Conservation (phyloP, 2,329 filamentous ascomycete species). For the Teratosphaeria nubilosa region DNA sequence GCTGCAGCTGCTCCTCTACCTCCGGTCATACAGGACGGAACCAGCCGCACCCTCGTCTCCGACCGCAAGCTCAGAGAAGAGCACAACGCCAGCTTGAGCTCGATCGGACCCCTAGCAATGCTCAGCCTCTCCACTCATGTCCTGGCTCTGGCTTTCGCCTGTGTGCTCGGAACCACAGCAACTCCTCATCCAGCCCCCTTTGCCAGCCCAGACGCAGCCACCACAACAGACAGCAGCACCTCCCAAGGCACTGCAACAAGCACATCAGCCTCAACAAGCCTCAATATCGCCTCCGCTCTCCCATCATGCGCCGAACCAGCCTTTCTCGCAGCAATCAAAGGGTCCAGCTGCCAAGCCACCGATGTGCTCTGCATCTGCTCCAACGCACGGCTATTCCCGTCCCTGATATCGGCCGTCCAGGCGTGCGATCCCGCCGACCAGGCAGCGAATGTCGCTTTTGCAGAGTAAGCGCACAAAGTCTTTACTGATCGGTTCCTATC, state of each 20-base stretch:
- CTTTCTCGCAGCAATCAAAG: slow-evolving; percentile 6
- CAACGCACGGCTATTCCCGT: slow-evolving; percentile 4
- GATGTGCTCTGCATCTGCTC: slow-evolving; percentile 11
- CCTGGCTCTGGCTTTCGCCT: slow-evolving; percentile 1
- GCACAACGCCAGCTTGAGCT: not conserved
- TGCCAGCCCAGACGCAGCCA: slow-evolving; percentile 1
- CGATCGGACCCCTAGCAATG: not conserved
- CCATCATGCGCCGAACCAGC: slow-evolving; percentile 9
- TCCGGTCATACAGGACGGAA: not conserved
- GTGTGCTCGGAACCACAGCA: not conserved
- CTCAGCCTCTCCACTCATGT: not conserved
- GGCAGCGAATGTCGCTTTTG: slow-evolving; percentile 6
- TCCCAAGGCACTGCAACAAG: not conserved
- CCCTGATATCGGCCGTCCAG: slow-evolving; percentile 5
- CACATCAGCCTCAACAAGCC: not conserved
- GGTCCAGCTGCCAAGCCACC: slow-evolving; percentile 8
- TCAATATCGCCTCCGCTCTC: slow-evolving; percentile 1
- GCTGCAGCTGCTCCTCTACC: not conserved
- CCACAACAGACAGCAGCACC: not conserved
- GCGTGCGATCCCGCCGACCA: slow-evolving; percentile 7
- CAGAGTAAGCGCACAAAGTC: not conserved
- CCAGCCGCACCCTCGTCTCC: not conserved
- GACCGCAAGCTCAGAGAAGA: not conserved
- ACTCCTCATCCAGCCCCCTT: not conserved
- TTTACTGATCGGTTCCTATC: not conserved